Conservation (phyloP, 805 yeast species). For the Hanseniaspora valbyensis region DNA sequence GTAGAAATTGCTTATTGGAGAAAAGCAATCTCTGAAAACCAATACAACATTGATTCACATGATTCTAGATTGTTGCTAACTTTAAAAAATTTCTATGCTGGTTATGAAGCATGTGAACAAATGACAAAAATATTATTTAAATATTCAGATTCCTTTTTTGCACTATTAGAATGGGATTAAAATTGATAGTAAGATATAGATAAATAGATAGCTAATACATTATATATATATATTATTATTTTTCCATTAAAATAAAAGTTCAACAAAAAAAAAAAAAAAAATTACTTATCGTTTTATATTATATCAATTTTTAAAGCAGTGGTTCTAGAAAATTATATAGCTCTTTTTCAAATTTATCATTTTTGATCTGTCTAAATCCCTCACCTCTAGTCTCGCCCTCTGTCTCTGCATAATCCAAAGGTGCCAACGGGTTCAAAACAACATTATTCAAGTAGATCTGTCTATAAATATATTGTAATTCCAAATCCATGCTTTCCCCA, state of each 20-base stretch:
- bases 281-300: background rate
- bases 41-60: background rate
- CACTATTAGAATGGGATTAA: background rate
- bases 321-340: constrained; percentile 28
- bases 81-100: background rate
- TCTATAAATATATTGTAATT: constrained; percentile 25
- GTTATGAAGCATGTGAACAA: background rate
- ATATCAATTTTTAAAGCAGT: constrained; percentile 18
- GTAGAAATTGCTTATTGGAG: constrained; percentile 6
- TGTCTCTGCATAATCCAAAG: constrained; percentile 27
- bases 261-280: no score
- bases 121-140: background rate
- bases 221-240: background rate
- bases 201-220: no score
- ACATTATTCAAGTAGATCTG: constrained; percentile 27
- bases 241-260: no score
- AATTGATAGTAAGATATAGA: background rate
- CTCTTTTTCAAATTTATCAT: constrained; percentile 23
- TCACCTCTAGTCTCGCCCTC: constrained; percentile 27
- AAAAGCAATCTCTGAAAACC: background rate
- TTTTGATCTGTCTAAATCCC: constrained; percentile 27
- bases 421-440: constrained; percentile 25
- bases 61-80: background rate
- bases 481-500: constrained; percentile 21
- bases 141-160: constrained; percentile 1